Evolutionary conservation across 2,329 filamentous ascomycete genomes (phyloP), one percentile per base, ranked within the genome.

Genomic region (Venturia nashicola): DNA sequence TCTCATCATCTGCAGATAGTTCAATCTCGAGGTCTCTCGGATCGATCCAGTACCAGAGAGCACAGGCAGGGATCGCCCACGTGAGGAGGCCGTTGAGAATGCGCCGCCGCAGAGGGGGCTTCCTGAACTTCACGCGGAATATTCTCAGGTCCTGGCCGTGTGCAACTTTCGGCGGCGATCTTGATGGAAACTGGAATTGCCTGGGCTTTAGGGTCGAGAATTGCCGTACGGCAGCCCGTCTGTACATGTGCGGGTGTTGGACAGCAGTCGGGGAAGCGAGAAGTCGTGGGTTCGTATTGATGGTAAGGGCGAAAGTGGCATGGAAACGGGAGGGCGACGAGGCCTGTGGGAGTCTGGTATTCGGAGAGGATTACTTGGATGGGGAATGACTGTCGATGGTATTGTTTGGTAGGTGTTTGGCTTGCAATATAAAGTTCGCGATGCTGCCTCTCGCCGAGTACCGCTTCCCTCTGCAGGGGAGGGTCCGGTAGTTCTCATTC

Each of bases 1-100:
- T 48, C 16, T 70, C 69, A 11, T 69, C 67, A n/a, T 59, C 65
- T n/a, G 62, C 61, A 5, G 62, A 43, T 11, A 48, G 20, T 34
- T 59, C 34, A 14, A 65, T 40, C 12, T 34, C 48, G 11, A 65
- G 63, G 16, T 5, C 20, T n/a, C 8, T 16, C 27, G 48, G 48
- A 23, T 34, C n/a, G 34, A 65, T 6, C 27, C 62, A 60, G n/a
- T 32, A 34, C 34, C 27, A 46, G 42, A 64, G 34, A 20, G 43
- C 43, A 32, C 20, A 7, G 39, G 44, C 5, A 20, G n/a, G 12
- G 6, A 60, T 7, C 16, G 20, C 57, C 16, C 27, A 57, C 2
- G 20, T 6, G 39, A 59, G 40, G 39, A 61, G 18, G 40, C 34
- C 62, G 8, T 61, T 64, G 16, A 40, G n/a, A 18, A 46, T 16